Conservation (phyloP, 2,329 filamentous ascomycete genomes). For the Acephala macrosclerotiorum region DNA sequence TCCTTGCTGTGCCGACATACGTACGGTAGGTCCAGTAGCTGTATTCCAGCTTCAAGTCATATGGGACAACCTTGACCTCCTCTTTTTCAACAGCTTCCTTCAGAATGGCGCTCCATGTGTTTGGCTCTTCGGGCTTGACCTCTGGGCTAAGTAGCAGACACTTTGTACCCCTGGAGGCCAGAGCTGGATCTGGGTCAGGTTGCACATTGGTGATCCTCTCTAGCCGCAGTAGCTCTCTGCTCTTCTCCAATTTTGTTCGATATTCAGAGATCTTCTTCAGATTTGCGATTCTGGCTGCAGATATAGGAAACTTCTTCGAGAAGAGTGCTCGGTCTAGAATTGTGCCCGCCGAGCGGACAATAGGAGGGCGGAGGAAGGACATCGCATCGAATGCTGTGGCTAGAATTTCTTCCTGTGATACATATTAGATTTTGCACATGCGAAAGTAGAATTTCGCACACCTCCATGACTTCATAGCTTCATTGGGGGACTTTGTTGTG, state of each 20-base stretch:
- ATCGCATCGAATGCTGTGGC: constrained; percentile 49
- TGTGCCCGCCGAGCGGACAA: constrained; percentile 77
- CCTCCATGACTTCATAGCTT: constrained; percentile 40
- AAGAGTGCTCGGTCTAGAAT: constrained; percentile 87
- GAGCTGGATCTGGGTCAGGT: constrained; percentile 64
- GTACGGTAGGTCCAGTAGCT: constrained; percentile 84
- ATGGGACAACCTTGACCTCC: constrained; percentile 77
- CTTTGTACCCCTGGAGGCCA: constrained; percentile 63
- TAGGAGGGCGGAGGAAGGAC: constrained; percentile 76
- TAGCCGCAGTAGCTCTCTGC: constrained; percentile 69
- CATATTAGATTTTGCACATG: constrained; percentile 13
- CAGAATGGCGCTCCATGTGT: constrained; percentile 79
- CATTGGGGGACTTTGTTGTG: constrained; percentile 20
- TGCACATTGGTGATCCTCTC: constrained; percentile 70
- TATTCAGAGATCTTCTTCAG: constrained; percentile 77
- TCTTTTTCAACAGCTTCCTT: constrained; percentile 72
- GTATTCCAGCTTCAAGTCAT: constrained; percentile 79
- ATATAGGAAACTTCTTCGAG: constrained; percentile 74
- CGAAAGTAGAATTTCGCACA: constrained; percentile 18
- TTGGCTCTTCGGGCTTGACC: constrained; percentile 66
- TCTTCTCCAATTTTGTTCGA: constrained; percentile 69
- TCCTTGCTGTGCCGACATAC: constrained; percentile 37
- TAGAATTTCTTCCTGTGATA: constrained; percentile 29
- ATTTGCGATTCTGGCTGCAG: constrained; percentile 81
- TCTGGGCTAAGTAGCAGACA: constrained; percentile 66